Evolutionary conservation across 2,329 filamentous ascomycete species (phyloP), one percentile per base, ranked within the genome.

Genomic region (Chrysoporthe austroafricana): DNA sequence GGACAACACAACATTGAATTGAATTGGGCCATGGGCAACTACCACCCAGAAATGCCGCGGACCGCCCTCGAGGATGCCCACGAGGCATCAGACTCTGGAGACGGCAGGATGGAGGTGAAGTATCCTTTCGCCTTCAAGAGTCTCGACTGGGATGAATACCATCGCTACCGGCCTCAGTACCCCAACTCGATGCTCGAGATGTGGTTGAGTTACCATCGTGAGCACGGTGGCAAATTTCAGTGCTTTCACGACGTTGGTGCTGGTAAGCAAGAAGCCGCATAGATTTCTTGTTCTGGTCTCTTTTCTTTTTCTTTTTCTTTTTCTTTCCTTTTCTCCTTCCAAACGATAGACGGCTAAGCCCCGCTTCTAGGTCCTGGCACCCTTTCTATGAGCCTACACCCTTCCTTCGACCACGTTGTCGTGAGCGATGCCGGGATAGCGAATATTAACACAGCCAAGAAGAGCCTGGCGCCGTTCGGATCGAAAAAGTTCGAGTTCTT

Each of bases 111-210:
- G 36, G 63, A 72, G 34, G 65, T 70, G 18, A 69, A 65, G n/a
- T 72, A 71, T 32, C 66, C 67, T 13, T 73, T 73, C 54, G 72
- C 72, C 1, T 73, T 72, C 43, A 71, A 70, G 54, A 63, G 67
- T 6, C 69, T 71, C 26, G 69, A 72, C 68, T 72, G 72, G 72
- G 62, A 72, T 11, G 69, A 66, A 7, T 73, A 72, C 18, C 72
- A 73, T 61, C 64, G 63, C 8, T 71, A 57, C 42, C 71, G 71
- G 7, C 72, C 71, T 1, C 63, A 65, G 34, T 71, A 73, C 52
- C 72, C 71, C 0, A 62, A 65, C 26, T 71, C 71, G 3, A 69
- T 73, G 69, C 67, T 70, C 57, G 43, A 43, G 5, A 57, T 62
- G 56, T 73, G 72, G 72, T 62, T 71, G 26, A 59, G 52, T 16